Evolutionary conservation across 108 stramenopile species (phyloP).

Genomic region (Stephanodiscus minutulus): DNA sequence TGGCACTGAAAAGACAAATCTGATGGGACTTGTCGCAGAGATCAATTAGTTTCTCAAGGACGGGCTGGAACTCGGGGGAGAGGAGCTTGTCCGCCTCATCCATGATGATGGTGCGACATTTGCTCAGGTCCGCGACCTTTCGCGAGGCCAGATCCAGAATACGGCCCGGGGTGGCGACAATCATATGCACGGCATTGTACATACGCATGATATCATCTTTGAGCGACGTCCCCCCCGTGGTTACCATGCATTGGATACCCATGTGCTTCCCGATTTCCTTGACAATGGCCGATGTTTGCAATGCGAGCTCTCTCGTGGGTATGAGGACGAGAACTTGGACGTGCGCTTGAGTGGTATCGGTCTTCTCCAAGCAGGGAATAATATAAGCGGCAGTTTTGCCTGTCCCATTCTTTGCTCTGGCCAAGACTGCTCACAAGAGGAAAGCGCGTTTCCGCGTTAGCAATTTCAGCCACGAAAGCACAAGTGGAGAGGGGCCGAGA

Average conservation of each 20-base stretch:
- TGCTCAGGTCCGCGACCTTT: constrained; percentile 91
- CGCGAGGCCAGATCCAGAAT: constrained; percentile 97
- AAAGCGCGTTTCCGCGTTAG: neutral
- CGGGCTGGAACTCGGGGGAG: constrained; percentile 95
- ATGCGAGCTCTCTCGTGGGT: constrained; percentile 97
- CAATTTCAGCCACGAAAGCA: constrained; percentile 5
- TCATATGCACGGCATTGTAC: constrained; percentile 93
- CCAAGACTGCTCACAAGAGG: constrained; percentile 65
- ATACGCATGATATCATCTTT: constrained; percentile 99
- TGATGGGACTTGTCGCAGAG: constrained; percentile 89
- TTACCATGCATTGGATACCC: constrained; percentile 97
- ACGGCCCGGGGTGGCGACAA: constrained; percentile 98
- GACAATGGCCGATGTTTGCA: constrained; percentile 98
- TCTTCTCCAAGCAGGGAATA: constrained; percentile 98
- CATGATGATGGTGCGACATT: constrained; percentile 96
- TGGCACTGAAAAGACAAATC: constrained; percentile 98
- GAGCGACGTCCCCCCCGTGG: constrained; percentile 96
- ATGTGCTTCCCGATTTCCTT: constrained; percentile 99
- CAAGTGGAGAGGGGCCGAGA: too few relatives aligned
- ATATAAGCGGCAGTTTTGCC: constrained; percentile 99
- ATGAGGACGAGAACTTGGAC: constrained; percentile 96
- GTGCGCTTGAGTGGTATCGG: constrained; percentile 81
- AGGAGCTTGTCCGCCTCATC: constrained; percentile 99
- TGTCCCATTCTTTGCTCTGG: constrained; percentile 97
- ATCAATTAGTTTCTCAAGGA: constrained; percentile 92